A percentile compares a stretch with the other conserved stretches of the same genome.
Evolutionary conservation across 352 stramenopile genomes (phyloP).

Genomic region (Phytopythium kandeliae): DNA sequence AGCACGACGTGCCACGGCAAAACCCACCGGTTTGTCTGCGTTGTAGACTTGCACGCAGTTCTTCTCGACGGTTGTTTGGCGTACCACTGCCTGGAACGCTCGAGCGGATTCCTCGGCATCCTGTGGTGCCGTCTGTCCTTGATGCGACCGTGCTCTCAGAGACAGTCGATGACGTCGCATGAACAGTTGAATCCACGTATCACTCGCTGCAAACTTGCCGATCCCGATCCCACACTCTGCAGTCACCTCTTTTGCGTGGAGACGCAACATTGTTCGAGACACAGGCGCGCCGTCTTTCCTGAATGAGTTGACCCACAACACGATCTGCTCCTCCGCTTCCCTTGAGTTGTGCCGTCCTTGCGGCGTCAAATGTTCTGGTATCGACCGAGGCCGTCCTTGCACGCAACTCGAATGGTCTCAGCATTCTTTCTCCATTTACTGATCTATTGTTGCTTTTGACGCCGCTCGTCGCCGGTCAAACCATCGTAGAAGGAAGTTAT

Average conservation of each 20-base stretch:
- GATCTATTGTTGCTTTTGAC: no score
- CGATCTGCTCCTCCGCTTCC: background rate
- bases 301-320: slow-evolving; percentile 1
- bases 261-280: background rate
- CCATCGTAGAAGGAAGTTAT: no score
- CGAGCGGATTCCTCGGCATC: slow-evolving; percentile 6
- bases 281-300: background rate
- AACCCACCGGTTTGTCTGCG: slow-evolving; percentile 13
- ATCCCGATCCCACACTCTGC: background rate
- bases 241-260: background rate
- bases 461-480: no score
- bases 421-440: no score
- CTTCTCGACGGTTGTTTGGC: slow-evolving; percentile 7
- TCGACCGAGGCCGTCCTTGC: background rate
- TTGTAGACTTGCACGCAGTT: slow-evolving; percentile 11
- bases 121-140: slow-evolving; percentile 9
- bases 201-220: background rate
- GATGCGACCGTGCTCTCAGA: slow-evolving; percentile 3
- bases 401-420: background rate
- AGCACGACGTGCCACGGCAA: background rate
- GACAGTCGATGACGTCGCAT: slow-evolving; percentile 6
- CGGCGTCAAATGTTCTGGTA: background rate
- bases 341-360: background rate
- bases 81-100: slow-evolving; percentile 1
- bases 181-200: slow-evolving; percentile 6